These are phyloP conservation scores for Botrytis deweyae DNA, from an alignment of 2,329 filamentous ascomycete species.

Conservation along the genomic window DNA sequence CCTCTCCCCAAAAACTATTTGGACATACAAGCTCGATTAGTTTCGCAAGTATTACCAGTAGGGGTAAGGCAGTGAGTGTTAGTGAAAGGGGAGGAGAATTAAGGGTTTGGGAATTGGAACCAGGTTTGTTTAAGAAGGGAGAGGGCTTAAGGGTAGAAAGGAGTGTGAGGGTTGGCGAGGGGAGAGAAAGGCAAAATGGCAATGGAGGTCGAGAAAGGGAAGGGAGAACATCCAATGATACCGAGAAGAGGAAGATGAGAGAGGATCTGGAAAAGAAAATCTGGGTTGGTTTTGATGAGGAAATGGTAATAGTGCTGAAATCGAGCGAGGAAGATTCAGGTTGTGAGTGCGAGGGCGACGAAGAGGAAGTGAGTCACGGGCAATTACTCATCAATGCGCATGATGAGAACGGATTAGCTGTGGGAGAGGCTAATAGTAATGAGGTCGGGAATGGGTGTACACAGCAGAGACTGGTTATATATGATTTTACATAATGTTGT, in stretches of 20 bases:
- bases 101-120: constrained; percentile 20
- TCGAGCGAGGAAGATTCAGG: not conserved
- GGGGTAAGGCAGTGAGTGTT: constrained; percentile 66
- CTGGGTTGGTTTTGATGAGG: constrained; percentile 71
- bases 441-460: not conserved
- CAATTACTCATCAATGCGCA: not conserved
- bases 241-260: constrained; percentile 8
- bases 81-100: constrained; percentile 29
- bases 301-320: constrained; percentile 65
- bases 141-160: constrained; percentile 33
- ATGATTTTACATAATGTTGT: constrained; percentile 58
- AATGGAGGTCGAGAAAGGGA: constrained; percentile 46
- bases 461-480: constrained; percentile 60
- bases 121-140: constrained; percentile 36
- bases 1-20: constrained; percentile 63
- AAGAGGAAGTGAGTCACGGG: not conserved
- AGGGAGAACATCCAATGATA: constrained; percentile 39
- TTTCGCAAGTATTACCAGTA: constrained; percentile 64
- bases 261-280: constrained; percentile 39
- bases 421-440: no score
- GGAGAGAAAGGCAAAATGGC: constrained; percentile 40
- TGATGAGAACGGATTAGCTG: not conserved
- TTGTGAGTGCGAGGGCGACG: not conserved
- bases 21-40: constrained; percentile 71
- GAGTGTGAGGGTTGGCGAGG: constrained; percentile 8